These are phyloP conservation scores for Leishmania tropica DNA, from an alignment of 208 protist genomes.

Conservation along the genomic window DNA sequence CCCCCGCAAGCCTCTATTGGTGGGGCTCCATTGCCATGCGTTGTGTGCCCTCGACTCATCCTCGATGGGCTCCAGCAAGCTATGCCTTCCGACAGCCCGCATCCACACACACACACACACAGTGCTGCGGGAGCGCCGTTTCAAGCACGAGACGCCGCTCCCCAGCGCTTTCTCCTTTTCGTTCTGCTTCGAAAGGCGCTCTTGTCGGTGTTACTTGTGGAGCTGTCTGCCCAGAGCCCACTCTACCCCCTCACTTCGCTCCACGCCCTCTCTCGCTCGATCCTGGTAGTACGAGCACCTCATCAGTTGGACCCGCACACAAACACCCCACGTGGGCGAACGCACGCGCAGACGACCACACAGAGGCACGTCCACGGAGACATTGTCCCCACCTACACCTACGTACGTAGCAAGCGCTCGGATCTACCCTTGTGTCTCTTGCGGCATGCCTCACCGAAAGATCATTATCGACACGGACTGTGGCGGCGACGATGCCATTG, in stretches of 20 bases:
- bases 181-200: neutral
- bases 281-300: neutral
- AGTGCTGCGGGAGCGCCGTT: neutral
- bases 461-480: constrained; percentile 90
- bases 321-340: neutral
- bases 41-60: neutral
- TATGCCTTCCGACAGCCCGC: neutral
- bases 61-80: neutral
- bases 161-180: neutral
- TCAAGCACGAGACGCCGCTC: neutral
- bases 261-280: neutral
- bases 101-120: neutral
- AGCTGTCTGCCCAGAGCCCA: neutral
- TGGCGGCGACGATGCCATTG: constrained; percentile 86
- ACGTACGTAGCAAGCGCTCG: neutral
- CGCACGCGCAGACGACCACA: neutral
- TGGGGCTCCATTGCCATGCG: neutral
- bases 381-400: neutral
- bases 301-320: neutral
- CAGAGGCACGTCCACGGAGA: neutral
- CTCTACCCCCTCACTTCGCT: neutral
- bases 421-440: neutral
- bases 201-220: neutral
- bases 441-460: constrained; percentile 62
- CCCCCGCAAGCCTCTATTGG: neutral